Evolutionary conservation across 2,329 filamentous ascomycete genomes (phyloP).

Genomic region (Calycina marina): DNA sequence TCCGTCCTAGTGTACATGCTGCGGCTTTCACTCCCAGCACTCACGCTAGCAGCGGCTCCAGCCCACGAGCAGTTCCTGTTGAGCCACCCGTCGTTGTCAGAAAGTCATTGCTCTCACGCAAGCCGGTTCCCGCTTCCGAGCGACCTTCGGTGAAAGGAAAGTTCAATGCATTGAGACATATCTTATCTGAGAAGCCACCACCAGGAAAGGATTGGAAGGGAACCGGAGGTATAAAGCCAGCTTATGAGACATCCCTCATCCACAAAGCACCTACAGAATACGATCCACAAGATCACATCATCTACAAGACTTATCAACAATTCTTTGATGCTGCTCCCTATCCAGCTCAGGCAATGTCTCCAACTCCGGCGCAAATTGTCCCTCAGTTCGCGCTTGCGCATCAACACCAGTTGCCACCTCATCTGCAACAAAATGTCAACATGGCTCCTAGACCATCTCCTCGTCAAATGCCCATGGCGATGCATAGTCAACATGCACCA

Average conservation of each 20-base stretch:
- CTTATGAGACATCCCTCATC: slow-evolving; percentile 71
- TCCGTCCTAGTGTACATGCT: slow-evolving; percentile 72
- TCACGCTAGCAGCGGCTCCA: slow-evolving; percentile 49
- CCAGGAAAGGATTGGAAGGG: slow-evolving; percentile 50
- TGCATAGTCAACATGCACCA: slow-evolving; percentile 56
- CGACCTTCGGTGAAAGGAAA: slow-evolving; percentile 36
- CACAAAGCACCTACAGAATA: slow-evolving; percentile 65
- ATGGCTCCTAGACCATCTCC: slow-evolving; percentile 56
- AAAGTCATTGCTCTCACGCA: slow-evolving; percentile 46
- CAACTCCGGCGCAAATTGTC: slow-evolving; percentile 53
- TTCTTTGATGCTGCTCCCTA: slow-evolving; percentile 60
- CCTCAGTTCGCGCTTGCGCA: slow-evolving; percentile 60
- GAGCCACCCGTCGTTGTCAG: slow-evolving; percentile 25
- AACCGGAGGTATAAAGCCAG: slow-evolving; percentile 71
- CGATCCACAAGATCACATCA: slow-evolving; percentile 53
- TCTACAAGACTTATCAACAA: slow-evolving; percentile 56
- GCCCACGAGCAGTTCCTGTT: slow-evolving; percentile 43
- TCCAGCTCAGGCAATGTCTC: slow-evolving; percentile 41
- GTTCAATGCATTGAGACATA: slow-evolving; percentile 47
- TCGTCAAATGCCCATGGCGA: slow-evolving; percentile 64
- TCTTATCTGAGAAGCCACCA: slow-evolving; percentile 38
- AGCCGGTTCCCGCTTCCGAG: slow-evolving; percentile 46
- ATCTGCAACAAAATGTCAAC: slow-evolving; percentile 60
- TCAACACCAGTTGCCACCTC: slow-evolving; percentile 70
- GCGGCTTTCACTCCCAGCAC: slow-evolving; percentile 62